These are phyloP conservation scores for Pelargonium cotyledonis DNA, from an alignment of 441 rosid species.

Conservation along the genomic window DNA sequence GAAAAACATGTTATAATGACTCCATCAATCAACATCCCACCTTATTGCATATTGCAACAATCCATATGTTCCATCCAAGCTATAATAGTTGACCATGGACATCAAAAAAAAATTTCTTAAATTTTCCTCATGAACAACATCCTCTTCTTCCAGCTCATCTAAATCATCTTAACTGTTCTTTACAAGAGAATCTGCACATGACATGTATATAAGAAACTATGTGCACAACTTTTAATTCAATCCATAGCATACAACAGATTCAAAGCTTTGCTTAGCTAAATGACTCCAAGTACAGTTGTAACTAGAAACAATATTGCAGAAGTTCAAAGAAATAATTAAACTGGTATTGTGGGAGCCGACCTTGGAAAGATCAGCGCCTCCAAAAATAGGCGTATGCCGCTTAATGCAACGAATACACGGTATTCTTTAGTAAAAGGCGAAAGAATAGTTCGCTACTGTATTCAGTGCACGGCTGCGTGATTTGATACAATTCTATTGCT, in stretches of 20 bases:
- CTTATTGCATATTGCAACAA: background rate
- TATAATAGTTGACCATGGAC: background rate
- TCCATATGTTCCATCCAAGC: background rate
- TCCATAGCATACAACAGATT: too few relatives aligned
- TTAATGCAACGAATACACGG: conserved; percentile 27
- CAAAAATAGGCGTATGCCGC: conserved; percentile 13
- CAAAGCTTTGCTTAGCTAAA: too few relatives aligned
- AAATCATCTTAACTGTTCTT: too few relatives aligned
- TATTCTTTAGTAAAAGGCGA: conserved; percentile 72
- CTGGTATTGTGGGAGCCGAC: background rate
- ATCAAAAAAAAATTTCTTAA: background rate
- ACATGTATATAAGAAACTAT: background rate
- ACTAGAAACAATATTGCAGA: too few relatives aligned
- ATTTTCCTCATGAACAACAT: conserved; percentile 33
- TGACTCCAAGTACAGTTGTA: too few relatives aligned
- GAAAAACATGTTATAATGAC: background rate
- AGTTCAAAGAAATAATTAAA: too few relatives aligned
- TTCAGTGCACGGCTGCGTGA: conserved; percentile 6
- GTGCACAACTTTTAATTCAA: too few relatives aligned
- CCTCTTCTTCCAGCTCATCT: conserved; percentile 50
- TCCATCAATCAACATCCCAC: background rate
- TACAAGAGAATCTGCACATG: conserved; percentile 30
- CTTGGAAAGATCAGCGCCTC: background rate
- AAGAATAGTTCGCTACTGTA: conserved; percentile 49
- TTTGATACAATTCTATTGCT: too few relatives aligned